Percentiles rank a stretch among this genome's conserved stretches.
Evolutionary conservation across 805 yeast genomes (phyloP).

Genomic region (Yamadazyma phyllophila): DNA sequence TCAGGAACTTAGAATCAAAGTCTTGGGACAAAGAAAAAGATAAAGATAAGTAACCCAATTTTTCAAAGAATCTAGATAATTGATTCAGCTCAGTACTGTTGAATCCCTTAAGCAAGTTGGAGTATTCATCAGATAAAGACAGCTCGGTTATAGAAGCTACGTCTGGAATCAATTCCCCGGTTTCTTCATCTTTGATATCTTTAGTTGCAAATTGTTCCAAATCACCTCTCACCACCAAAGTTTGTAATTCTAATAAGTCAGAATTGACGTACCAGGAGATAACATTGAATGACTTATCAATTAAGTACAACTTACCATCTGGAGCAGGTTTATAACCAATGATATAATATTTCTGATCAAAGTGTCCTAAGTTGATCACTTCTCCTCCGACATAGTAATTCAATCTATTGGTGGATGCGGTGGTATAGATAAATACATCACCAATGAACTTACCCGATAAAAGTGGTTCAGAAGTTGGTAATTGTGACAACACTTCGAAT

Average conservation of each 20-base stretch:
- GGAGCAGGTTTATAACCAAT: conserved; percentile 82
- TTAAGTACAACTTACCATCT: conserved; percentile 84
- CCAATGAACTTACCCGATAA: conserved; percentile 96
- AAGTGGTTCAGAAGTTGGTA: conserved; percentile 64
- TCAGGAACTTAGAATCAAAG: conserved; percentile 85
- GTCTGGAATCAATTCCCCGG: conserved; percentile 40
- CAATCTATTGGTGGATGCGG: conserved; percentile 73
- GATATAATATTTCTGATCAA: conserved; percentile 80
- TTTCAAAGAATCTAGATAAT: conserved; percentile 89
- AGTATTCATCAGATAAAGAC: conserved; percentile 51
- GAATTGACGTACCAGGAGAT: conserved; percentile 78
- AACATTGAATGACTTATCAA: conserved; percentile 87
- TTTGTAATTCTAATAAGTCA: conserved; percentile 91
- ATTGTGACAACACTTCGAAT: conserved; percentile 80
- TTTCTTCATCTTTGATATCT: conserved; percentile 31
- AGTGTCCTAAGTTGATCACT: conserved; percentile 87
- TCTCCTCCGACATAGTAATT: conserved; percentile 95
- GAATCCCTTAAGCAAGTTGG: conserved; percentile 51
- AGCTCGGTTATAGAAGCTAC: conserved; percentile 48
- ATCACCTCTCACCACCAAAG: conserved; percentile 93
- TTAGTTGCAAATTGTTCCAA: conserved; percentile 57
- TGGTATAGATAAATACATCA: conserved; percentile 91
- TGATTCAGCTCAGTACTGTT: conserved; percentile 68
- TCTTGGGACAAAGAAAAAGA: conserved; percentile 84
- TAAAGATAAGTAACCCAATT: conserved; percentile 82